Base-by-base conservation (phyloP, 441 rosid species). In the Theobroma grandiflorum region DNA sequence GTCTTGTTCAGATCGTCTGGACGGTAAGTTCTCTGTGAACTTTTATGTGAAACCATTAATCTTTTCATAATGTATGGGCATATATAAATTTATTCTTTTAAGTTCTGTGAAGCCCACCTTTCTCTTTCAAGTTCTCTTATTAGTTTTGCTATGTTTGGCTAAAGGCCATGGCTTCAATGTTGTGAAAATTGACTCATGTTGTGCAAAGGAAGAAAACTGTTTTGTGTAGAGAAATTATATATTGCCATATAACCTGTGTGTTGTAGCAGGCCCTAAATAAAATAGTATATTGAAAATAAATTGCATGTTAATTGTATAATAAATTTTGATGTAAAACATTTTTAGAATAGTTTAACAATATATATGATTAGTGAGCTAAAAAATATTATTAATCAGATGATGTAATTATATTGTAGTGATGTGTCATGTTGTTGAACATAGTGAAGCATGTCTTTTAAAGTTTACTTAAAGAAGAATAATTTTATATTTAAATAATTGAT, bases 1-100 rank as follows among this genome's bases (percentile, higher is more conserved):
- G 79, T 95, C 99, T 71, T 89, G 93, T 87, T 88, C 95, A 59
- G 95, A 88, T 81, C 91, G 81, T 79, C 67, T 83, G 77, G 97
- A 94, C 85, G 88, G 97, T 92, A 87, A 85, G 84, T 81, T 69
- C 4, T 10, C n/a, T 63, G 11, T 71, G 75, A 61, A 38, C 69
- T 45, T 14, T 68, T 35, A 53, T 74, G 70, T 74, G 43, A 65
- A 53, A 76, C 53, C 55, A 70, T 55, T n/a, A 58, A 14, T 8
- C n/a, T 14, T 12, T 42, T 38, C 33, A 35, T 35, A 45, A 9
- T 59, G 26, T 74, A 15, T 50, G 15, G 35, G 8, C 22, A 6
- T 68, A n/a, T 15, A 16, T 38, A 35, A 64, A 20, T 35, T 78
- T 57, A 38, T 75, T 26, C 14, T 22, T 14, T 78, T 9, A 50